phyloP scores from a whole-genome alignment of 768 basidiomycete genomes.

The Suillus bovinus region DNA sequence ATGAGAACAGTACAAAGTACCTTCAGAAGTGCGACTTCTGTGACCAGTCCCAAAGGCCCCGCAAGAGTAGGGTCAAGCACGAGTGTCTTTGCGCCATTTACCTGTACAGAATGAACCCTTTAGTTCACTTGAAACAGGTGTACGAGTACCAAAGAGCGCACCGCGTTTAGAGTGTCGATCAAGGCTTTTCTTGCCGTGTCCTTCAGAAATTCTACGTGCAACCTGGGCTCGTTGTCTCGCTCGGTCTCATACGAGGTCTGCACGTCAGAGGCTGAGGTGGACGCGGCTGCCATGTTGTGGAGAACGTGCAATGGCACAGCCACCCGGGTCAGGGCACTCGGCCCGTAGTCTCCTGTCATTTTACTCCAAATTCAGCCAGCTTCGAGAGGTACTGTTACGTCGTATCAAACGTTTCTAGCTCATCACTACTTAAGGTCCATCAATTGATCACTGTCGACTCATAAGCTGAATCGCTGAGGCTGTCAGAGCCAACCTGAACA shows the following conservation, averaged over 20 bases:
- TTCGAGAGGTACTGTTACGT: conserved; percentile 4
- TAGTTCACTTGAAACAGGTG: background rate
- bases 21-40: conserved; percentile 91
- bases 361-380: conserved; percentile 9
- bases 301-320: conserved; percentile 26
- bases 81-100: conserved; percentile 93
- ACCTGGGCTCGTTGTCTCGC: conserved; percentile 36
- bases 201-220: conserved; percentile 68
- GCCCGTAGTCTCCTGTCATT: background rate
- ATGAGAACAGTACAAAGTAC: conserved; percentile 38
- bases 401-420: background rate
- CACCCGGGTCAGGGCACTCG: conserved; percentile 17
- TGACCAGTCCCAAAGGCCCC: conserved; percentile 92
- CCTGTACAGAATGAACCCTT: conserved; percentile 40
- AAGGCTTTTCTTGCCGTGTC: conserved; percentile 81
- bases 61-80: conserved; percentile 88
- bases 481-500: background rate
- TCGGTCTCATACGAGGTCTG: conserved; percentile 33
- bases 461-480: background rate
- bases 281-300: conserved; percentile 26
- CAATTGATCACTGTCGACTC: background rate
- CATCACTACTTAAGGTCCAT: too few relatives aligned
- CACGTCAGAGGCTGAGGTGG: conserved; percentile 36
- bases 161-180: conserved; percentile 84
- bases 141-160: conserved; percentile 27